A percentile compares a stretch with the other conserved stretches of the same genome.
These are phyloP conservation scores for Tetrapisispora namnaoensis DNA, from an alignment of 805 yeast species.

Conservation along the genomic window DNA sequence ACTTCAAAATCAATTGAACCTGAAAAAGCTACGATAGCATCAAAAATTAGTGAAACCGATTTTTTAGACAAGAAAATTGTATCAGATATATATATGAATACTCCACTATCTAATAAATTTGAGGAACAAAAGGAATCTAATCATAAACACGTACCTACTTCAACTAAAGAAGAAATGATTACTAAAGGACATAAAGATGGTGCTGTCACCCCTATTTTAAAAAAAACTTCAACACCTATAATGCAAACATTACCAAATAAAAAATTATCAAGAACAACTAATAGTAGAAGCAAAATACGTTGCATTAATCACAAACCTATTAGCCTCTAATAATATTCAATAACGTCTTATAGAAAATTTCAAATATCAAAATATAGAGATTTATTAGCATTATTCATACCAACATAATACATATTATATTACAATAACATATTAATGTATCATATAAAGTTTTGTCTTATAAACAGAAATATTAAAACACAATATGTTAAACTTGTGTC, in stretches of 20 bases:
- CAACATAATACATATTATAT: no score
- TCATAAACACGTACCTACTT: no score
- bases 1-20: no score
- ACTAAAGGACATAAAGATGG: neutral
- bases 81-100: no score
- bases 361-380: neutral
- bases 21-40: no score
- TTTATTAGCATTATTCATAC: neutral
- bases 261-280: neutral
- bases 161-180: no score
- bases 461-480: neutral
- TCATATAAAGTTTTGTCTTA: neutral
- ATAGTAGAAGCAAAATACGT: slow-evolving; percentile 5
- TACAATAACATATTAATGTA: neutral
- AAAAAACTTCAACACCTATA: neutral
- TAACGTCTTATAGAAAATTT: no score
- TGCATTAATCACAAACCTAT: slow-evolving; percentile 8
- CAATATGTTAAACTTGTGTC: neutral
- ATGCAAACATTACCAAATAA: neutral
- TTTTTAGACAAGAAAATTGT: no score
- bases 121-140: no score
- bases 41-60: no score
- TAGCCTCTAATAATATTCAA: neutral
- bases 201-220: neutral
- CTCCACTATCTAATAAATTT: no score